Conservation (phyloP, 2,329 filamentous ascomycete species). For the Trichoderma sp. region DNA sequence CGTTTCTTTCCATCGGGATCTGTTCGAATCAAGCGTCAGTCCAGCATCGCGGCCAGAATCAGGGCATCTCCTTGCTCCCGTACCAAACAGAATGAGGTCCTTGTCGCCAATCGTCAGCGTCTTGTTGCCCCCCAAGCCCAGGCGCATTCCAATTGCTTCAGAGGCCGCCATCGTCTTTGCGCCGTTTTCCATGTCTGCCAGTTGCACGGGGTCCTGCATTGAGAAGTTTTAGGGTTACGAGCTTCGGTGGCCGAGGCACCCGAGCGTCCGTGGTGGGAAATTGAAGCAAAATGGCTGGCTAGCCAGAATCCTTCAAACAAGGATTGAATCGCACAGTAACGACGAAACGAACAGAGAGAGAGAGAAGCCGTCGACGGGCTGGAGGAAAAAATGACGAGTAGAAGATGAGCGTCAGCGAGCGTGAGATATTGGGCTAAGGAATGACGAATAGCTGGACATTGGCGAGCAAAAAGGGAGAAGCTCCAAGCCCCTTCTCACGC, state of each 20-base stretch:
- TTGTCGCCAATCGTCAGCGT: conserved; percentile 33
- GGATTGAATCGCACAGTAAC: not conserved
- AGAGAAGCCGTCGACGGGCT: not conserved
- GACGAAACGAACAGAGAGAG: not conserved
- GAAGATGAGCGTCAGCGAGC: not conserved
- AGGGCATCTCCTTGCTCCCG: conserved; percentile 13
- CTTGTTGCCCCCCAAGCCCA: conserved; percentile 32
- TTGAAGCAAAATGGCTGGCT: not conserved
- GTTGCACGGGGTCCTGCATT: conserved; percentile 3
- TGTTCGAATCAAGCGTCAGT: not conserved
- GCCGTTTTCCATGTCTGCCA: conserved; percentile 13
- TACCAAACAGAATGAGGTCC: conserved; percentile 36
- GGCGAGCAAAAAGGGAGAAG: not conserved
- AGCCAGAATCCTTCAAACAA: not conserved
- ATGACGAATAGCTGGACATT: not conserved
- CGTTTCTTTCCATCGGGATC: conserved; percentile 15
- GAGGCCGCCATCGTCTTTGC: conserved; percentile 23
- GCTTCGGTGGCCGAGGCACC: conserved; percentile 14
- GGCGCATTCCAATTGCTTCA: conserved; percentile 26
- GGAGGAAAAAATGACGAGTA: not conserved
- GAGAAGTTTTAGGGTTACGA: not conserved
- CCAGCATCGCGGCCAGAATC: not conserved
- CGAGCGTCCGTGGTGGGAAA: conserved; percentile 1
- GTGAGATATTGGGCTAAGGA: conserved; percentile 13
- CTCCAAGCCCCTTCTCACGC: not conserved